Conservation (phyloP, 1,139 yeast genomes). For the Starmera stellimalicola region DNA sequence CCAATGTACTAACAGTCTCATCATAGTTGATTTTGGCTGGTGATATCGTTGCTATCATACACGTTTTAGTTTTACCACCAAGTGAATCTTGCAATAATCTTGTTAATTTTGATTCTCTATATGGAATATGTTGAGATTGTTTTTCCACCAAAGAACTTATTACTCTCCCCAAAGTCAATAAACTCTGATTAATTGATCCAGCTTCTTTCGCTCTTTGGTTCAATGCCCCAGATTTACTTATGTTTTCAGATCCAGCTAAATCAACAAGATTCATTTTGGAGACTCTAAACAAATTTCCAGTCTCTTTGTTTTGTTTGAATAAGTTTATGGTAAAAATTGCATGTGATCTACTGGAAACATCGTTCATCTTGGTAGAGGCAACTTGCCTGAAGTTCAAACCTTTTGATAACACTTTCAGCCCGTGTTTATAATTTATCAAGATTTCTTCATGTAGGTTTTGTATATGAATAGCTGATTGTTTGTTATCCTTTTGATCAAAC, state of each 20-base stretch:
- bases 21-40: constrained; percentile 55
- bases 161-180: constrained; percentile 55
- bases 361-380: constrained; percentile 64
- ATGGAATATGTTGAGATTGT: constrained; percentile 47
- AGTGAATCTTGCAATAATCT: constrained; percentile 54
- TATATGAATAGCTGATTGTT: constrained; percentile 27
- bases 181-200: constrained; percentile 58
- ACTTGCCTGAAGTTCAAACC: constrained; percentile 54
- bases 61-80: constrained; percentile 60
- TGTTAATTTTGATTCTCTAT: constrained; percentile 57
- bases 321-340: constrained; percentile 59
- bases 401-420: constrained; percentile 39
- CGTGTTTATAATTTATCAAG: constrained; percentile 44
- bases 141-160: constrained; percentile 43
- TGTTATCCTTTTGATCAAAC: constrained; percentile 33
- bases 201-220: constrained; percentile 60
- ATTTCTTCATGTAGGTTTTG: constrained; percentile 51
- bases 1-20: constrained; percentile 56
- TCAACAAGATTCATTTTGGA: constrained; percentile 72
- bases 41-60: constrained; percentile 56
- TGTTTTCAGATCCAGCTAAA: constrained; percentile 71
- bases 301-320: constrained; percentile 32
- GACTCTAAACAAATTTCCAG: constrained; percentile 34
- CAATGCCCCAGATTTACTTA: constrained; percentile 47
- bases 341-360: constrained; percentile 62